Evolutionary conservation across 2,329 filamentous ascomycete genomes (phyloP), one percentile per base, ranked within the genome.

Genomic region (Plectosphaerella plurivora): DNA sequence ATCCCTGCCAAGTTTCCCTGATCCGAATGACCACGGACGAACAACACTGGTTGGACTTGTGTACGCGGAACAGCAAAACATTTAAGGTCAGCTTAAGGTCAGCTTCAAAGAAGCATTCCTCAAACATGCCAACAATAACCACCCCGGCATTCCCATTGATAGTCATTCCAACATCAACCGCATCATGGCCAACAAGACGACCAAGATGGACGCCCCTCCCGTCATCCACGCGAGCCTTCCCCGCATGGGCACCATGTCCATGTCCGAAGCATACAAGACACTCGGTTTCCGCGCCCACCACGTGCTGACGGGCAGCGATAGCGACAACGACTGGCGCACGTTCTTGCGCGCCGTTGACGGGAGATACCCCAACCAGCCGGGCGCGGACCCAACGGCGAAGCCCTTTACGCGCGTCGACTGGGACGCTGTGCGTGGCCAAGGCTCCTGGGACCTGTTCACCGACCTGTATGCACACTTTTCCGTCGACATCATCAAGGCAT

Each of bases 391-490:
- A n/a, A 37, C 11, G 35, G 11, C 11, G 5, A 33, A 46, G n/a
- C 53, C 54, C 0, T 56, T 59, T 51, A 54, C 22, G 2, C 55
- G 59, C 12, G 59, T 61, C 2, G 76, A 83, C 3, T 69, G 82
- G 0, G 75, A 86, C 12, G 66, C 66, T 18, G 60, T 63, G 9
- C 77, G 73, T 45, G 22, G 22, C 22, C 22, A 22, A 5, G 83
- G 83, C 0, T 83, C 87, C 55, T 80, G 82, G 0, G 67, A 74
- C 0, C 72, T 69, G 3, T 87, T 87, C 56, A 73, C 75, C 0
- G 68, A 82, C 2, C 64, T 87, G 10, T 79, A 76, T 53, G 83
- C 84, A 0, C 76, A 86, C 28, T 87, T 87, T 60, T 82, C 53
- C 12, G 61, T 65, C 33, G 71, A 75, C 47, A 57, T 76, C 24